Evolutionary conservation across 306 rosid genomes (phyloP).

Genomic region (Macrotyloma uniflorum): DNA sequence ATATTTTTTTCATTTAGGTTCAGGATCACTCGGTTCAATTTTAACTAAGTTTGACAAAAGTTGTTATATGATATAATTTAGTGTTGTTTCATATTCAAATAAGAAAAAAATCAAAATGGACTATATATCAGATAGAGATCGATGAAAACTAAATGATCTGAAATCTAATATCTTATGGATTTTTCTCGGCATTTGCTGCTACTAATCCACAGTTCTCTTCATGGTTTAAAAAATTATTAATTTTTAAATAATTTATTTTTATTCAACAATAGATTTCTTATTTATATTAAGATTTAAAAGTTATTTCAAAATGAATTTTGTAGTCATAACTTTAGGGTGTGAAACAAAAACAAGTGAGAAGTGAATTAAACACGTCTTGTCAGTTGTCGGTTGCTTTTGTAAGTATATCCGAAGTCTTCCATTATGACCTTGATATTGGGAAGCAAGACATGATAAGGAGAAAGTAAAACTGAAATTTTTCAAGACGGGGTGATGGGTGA

Average conservation of each 20-base stretch:
- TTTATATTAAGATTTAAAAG: background rate
- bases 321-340: background rate
- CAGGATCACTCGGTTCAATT: too few relatives aligned
- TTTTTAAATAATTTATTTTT: background rate
- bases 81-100: too few relatives aligned
- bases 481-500: background rate
- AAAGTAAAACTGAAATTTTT: background rate
- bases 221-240: background rate
- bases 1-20: too few relatives aligned
- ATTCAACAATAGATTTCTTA: background rate
- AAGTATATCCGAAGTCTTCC: background rate
- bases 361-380: background rate
- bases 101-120: too few relatives aligned
- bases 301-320: background rate
- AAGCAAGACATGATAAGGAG: background rate
- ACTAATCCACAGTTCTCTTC: too few relatives aligned
- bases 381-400: background rate
- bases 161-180: too few relatives aligned
- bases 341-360: background rate
- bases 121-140: too few relatives aligned
- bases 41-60: background rate
- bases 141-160: too few relatives aligned
- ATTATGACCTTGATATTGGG: background rate
- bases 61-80: too few relatives aligned
- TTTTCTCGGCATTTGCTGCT: too few relatives aligned